Percentiles rank a stretch among this genome's conserved stretches.
Conservation (phyloP, 805 yeast genomes). For the Zygoascus tannicola region DNA sequence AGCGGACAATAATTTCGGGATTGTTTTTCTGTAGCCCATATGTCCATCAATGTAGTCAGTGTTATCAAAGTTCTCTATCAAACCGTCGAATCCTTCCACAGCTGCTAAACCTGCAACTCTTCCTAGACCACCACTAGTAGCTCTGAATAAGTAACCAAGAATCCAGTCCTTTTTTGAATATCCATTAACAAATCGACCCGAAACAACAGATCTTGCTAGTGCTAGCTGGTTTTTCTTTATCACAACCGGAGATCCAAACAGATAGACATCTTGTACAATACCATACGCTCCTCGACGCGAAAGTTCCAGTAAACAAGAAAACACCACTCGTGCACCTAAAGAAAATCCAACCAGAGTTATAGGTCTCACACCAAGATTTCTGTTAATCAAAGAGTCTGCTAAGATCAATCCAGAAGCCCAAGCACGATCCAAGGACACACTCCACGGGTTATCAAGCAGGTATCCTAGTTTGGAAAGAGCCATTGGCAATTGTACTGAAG, state of each 20-base stretch:
- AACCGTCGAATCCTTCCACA: constrained; percentile 39
- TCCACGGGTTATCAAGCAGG: constrained; percentile 94
- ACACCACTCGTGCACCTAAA: constrained; percentile 84
- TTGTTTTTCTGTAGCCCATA: constrained; percentile 92
- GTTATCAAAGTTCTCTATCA: constrained; percentile 75
- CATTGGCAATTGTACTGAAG: constrained; percentile 90
- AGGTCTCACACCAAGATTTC: constrained; percentile 88
- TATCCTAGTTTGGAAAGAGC: constrained; percentile 81
- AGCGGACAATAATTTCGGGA: constrained; percentile 66
- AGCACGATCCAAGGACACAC: constrained; percentile 90
- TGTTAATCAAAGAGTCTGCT: constrained; percentile 81
- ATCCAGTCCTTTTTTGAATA: constrained; percentile 93
- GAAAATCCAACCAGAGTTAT: constrained; percentile 89
- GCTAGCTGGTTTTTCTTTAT: constrained; percentile 68
- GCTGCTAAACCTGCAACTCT: constrained; percentile 88
- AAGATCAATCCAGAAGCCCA: constrained; percentile 90
- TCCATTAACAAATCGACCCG: constrained; percentile 85
- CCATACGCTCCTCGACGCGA: constrained; percentile 84
- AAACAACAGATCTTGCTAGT: constrained; percentile 72
- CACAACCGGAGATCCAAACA: constrained; percentile 85
- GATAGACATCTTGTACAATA: constrained; percentile 73
- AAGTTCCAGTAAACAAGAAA: constrained; percentile 78
- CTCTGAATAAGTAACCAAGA: constrained; percentile 86
- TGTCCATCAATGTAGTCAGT: constrained; percentile 87
- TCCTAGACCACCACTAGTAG: constrained; percentile 88